Conservation (phyloP, 352 stramenopile genomes). For the Phytopythium litorale region DNA sequence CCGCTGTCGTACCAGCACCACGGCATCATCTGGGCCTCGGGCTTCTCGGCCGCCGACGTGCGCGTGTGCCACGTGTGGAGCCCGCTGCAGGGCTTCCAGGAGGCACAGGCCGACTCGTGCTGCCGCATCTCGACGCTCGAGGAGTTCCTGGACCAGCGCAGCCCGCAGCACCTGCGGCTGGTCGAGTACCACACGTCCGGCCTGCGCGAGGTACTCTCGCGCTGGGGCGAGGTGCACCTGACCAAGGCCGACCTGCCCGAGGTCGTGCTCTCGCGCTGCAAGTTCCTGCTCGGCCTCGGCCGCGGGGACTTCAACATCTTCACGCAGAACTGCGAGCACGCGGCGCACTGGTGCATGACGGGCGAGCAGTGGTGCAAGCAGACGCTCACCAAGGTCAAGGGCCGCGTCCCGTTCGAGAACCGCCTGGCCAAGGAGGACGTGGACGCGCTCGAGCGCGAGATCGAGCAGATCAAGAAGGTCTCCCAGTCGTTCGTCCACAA, state of each 20-base stretch:
- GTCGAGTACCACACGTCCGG: constrained; percentile 86
- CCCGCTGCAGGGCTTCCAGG: constrained; percentile 62
- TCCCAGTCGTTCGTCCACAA: constrained; percentile 64
- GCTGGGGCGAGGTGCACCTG: constrained; percentile 86
- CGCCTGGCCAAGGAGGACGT: constrained; percentile 71
- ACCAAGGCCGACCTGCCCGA: constrained; percentile 78
- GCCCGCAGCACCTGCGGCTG: constrained; percentile 55
- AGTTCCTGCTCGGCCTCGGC: constrained; percentile 75
- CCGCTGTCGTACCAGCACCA: constrained; percentile 85
- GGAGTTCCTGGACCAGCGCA: constrained; percentile 74
- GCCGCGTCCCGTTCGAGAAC: constrained; percentile 79
- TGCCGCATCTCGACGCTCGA: constrained; percentile 85
- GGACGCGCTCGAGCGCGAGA: constrained; percentile 59
- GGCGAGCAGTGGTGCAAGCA: constrained; percentile 89
- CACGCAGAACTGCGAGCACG: constrained; percentile 86
- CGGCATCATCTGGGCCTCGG: constrained; percentile 82
- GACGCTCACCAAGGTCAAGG: constrained; percentile 64
- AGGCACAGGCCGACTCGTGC: constrained; percentile 81
- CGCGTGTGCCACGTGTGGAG: constrained; percentile 85
- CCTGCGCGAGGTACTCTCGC: constrained; percentile 67
- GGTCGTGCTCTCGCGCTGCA: constrained; percentile 78
- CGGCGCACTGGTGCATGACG: constrained; percentile 87
- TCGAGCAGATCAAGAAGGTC: constrained; percentile 72
- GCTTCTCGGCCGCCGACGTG: constrained; percentile 53
- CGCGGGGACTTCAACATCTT: constrained; percentile 87